Evolutionary conservation across 495 filamentous ascomycete genomes (phyloP), one percentile per base, ranked within the genome.

Genomic region (Talaromyces nanjingensis): DNA sequence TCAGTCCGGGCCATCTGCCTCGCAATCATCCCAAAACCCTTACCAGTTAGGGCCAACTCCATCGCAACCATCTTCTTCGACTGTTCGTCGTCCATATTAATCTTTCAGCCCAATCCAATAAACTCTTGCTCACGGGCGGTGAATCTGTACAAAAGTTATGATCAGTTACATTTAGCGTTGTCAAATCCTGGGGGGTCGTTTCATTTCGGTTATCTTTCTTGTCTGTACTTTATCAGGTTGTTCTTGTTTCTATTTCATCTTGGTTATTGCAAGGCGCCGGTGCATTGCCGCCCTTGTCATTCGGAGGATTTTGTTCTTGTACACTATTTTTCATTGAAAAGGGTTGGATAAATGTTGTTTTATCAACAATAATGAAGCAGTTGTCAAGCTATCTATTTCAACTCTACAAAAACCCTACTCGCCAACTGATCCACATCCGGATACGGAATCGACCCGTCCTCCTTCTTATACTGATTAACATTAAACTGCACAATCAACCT

Each of bases 401-500:
- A 18, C 39, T 58, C 55, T 1, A 58, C 55, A 34, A 12, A 58
- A 3, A 58, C n/a, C 27, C 55, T 22, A 25, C 55, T 27, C 22
- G 55, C 55, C 27, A 58, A 20, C 55, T 25, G 20, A 27, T 58
- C 25, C 25, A 58, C 55, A 22, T 33, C 20, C 27, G 55, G 55
- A n/a, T 9, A 22, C 42, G 27, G 27, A 27, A 54, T 24, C 39
- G 27, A 3, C 59, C 9, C 33, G 52, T 52, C 70, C 66, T 25
- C 66, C 68, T 65, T 25, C 70, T 65, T 31, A 27, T 47, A 18
- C 25, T 18, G 16, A 18, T 47, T 58, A n/a, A 60, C 42, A 47
- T 59, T 59, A 20, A 53, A 53, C 22, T 42, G 22, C 37, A 5
- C 31, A 29, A 58, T 24, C 8, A 22, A 5, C 25, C 7, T 31